Evolutionary conservation across 1,284 basidiomycete species (phyloP), one percentile per base, ranked within the genome.

Genomic region (Malassezia caprae): DNA sequence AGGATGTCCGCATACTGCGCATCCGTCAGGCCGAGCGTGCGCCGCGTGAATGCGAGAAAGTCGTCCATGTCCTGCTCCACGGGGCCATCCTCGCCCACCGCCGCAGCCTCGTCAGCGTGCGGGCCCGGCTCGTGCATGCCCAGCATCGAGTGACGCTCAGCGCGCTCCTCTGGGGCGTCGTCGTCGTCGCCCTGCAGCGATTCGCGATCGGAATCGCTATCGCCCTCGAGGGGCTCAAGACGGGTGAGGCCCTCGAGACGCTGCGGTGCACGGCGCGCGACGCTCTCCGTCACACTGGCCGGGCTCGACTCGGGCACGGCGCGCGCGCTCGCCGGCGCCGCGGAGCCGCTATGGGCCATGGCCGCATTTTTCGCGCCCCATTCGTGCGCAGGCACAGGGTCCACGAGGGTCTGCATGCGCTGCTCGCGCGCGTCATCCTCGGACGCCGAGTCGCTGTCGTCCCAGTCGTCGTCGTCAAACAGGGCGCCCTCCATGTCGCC

Each of bases 401-500:
- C 24, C 1, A 57, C 55, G 13, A 57, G 45, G 4, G 11, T 23
- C 3, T 44, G 35, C 46, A 50, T 51, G 1, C 32, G 40, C 5
- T 30, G 42, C 23, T 43, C 15, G 8, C 32, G n/a, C 15, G 5
- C 12, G 1, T 40, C 42, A 27, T 52, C n/a, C 48, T 63, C 45
- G 49, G 54, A 23, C 21, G 59, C 19, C 42, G 59, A 31, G 47
- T 65, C 61, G 21, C 60, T 58, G 15, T 56, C 57, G 2, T 64
- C 60, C 21, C 60, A 37, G 31, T 64, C 64, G 34, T 69, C 67
- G 24, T 61, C 58, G 3, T 57, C 21, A 28, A 72, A 67, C 8
- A 67, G n/a, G 11, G 68, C 69, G 19, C 69, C 69, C 12, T 61
- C 55, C 17, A 63, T 48, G 40, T 65, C 65, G 7, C 68, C 69